phyloP scores from a whole-genome alignment of 805 yeast genomes.

The Starmerella stellata region DNA sequence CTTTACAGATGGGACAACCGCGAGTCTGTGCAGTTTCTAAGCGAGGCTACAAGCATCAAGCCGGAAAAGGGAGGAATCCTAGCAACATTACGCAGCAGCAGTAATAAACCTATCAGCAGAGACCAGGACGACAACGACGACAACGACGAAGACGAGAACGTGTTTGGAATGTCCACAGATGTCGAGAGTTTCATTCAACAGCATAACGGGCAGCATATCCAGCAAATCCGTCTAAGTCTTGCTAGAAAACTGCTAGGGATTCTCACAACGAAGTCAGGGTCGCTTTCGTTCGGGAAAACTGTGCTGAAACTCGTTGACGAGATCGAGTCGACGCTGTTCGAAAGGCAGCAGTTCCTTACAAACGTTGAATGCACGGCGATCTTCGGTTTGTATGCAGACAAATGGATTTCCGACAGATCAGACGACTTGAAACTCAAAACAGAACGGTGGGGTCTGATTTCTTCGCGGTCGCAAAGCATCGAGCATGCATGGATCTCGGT shows the following conservation, averaged over 20 bases:
- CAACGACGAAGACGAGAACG: not conserved
- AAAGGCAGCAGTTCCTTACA: slow-evolving; percentile 4
- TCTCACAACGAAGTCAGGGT: slow-evolving; percentile 1
- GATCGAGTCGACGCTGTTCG: slow-evolving; percentile 7
- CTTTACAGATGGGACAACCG: slow-evolving; percentile 8
- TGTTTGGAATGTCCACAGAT: not conserved
- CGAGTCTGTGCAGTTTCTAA: slow-evolving; percentile 7
- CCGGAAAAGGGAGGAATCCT: slow-evolving; percentile 9
- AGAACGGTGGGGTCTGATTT: slow-evolving; percentile 6
- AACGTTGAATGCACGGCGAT: slow-evolving; percentile 1
- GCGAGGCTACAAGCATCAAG: slow-evolving; percentile 8
- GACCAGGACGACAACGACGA: slow-evolving; percentile 1
- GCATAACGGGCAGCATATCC: slow-evolving; percentile 6
- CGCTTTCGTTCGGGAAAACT: slow-evolving; percentile 1
- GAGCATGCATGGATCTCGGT: slow-evolving; percentile 13
- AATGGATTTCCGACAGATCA: slow-evolving; percentile 4
- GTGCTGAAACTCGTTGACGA: slow-evolving; percentile 5
- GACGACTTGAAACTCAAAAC: slow-evolving; percentile 1
- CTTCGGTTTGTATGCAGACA: slow-evolving; percentile 10
- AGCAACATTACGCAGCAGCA: slow-evolving; percentile 5
- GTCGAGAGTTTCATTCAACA: slow-evolving; percentile 5
- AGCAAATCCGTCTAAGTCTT: slow-evolving; percentile 8
- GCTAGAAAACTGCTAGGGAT: slow-evolving; percentile 2
- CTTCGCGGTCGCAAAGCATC: slow-evolving; percentile 1
- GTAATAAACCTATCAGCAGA: not conserved